These are phyloP conservation scores for Tetrahymena malaccensis DNA, from an alignment of 73 alveolate species.

Conservation along the genomic window DNA sequence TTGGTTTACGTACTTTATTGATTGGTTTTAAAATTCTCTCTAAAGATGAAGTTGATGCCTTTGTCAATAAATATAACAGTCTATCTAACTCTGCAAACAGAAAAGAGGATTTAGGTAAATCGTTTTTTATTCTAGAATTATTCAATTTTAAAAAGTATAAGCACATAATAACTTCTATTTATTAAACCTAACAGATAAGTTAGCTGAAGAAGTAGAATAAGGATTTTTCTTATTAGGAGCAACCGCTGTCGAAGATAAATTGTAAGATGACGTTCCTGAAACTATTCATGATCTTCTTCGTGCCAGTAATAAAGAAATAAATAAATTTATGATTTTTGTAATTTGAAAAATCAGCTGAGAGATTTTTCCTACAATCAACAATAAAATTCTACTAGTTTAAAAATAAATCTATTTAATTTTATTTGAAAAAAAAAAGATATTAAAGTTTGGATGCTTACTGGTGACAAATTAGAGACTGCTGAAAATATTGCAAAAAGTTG, in stretches of 20 bases:
- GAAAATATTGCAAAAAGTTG: slow-evolving; percentile 60
- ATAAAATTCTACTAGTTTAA: neutral
- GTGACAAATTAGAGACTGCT: slow-evolving; percentile 54
- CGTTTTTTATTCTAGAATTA: neutral
- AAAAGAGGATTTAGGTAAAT: slow-evolving; percentile 14
- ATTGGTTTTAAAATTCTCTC: slow-evolving; percentile 65
- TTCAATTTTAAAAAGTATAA: too few relatives aligned
- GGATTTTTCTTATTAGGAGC: slow-evolving; percentile 50
- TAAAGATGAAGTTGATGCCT: slow-evolving; percentile 43
- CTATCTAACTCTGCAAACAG: neutral
- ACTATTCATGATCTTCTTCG: slow-evolving; percentile 45
- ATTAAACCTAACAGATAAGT: neutral
- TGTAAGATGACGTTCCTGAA: slow-evolving; percentile 74
- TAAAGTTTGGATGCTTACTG: slow-evolving; percentile 48
- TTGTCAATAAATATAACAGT: neutral
- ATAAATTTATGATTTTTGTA: too few relatives aligned
- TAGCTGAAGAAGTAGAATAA: slow-evolving; percentile 36
- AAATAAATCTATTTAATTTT: neutral
- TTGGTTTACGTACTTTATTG: slow-evolving; percentile 76
- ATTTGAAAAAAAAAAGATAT: neutral
- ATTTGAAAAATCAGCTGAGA: neutral
- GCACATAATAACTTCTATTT: too few relatives aligned
- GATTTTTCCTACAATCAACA: neutral
- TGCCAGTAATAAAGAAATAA: slow-evolving; percentile 43
- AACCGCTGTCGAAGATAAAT: slow-evolving; percentile 64